Evolutionary conservation across 176 grass and related monocot species (phyloP).

Genomic region (Themeda triandra): DNA sequence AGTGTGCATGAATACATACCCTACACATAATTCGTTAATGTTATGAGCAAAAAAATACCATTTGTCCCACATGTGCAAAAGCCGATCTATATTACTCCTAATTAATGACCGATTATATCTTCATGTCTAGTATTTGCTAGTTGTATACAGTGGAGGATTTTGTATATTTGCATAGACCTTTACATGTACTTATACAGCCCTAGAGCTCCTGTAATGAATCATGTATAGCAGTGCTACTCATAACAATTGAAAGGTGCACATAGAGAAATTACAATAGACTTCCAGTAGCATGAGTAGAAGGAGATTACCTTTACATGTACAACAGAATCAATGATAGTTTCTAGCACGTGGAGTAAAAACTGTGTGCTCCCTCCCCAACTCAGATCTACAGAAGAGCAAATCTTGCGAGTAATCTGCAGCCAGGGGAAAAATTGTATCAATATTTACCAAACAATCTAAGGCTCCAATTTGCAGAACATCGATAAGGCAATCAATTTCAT

Average conservation of each 20-base stretch:
- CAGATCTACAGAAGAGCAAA: conserved; percentile 58
- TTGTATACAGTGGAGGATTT: background rate
- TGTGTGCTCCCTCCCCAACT: conserved; percentile 40
- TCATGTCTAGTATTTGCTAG: background rate
- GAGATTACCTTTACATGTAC: conserved; percentile 52
- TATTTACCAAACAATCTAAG: conserved; percentile 1
- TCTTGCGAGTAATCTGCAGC: conserved; percentile 58
- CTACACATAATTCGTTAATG: background rate
- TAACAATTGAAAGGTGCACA: background rate
- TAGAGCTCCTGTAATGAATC: background rate
- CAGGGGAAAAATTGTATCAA: conserved; percentile 13
- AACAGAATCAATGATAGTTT: conserved; percentile 30
- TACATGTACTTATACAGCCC: background rate
- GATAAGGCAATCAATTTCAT: conserved; percentile 2
- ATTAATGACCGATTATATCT: background rate
- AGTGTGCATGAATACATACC: background rate
- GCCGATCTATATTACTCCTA: background rate
- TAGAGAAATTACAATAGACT: background rate
- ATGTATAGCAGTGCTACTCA: background rate
- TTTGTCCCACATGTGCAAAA: background rate
- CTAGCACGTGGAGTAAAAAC: conserved; percentile 51
- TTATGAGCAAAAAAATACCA: background rate
- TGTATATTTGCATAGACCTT: background rate
- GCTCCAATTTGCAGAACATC: conserved; percentile 1
- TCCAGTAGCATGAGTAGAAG: background rate